Evolutionary conservation across 768 basidiomycete species (phyloP), one percentile per base, ranked within the genome.

Genomic region (Pleurotus salmoneostramineus): DNA sequence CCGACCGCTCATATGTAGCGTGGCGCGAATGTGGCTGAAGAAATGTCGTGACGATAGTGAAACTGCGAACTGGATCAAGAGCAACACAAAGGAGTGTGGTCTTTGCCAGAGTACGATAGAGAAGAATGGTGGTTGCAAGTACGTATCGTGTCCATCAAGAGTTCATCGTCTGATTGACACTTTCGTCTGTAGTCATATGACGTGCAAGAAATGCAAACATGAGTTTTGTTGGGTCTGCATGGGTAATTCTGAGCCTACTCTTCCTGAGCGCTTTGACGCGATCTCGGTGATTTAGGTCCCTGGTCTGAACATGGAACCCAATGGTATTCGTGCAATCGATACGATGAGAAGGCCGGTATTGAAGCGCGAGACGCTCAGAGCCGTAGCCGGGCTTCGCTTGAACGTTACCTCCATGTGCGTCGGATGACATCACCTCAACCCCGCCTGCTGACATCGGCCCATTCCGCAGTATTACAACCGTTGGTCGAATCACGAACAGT

Each of bases 71-170:
- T 99, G 97, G 97, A 94, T 99, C 78, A 94, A 93, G 83, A 97
- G 95, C 62, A 98, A 99, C 70, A 99, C 97, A 43, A 98, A 99
- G 78, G 97, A 99, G 72, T 99, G 97, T 70, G 79, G 85, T 15
- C 88, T 94, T 69, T 99, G 97, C 70, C 89, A 93, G 70, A 94
- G 93, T 65, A 98, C 97, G 55, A 99, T 99, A 58, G 97, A 99
- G 83, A 99, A 99, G 88, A 98, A 98, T 63, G 97, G 97, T 6
- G 97, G 97, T 10, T 99, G 97, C 94, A 98, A 99, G 95, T 98
- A 67, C 67, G 94, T 88, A 21, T 48, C 44, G 56, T 46, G 40
- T 57, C 17, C 6, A 47, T 61, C 42, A 32, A 45, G n/a, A 10
- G 14, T 17, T 35, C 37, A 43, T 56, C 37, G 1, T 40, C 37